phyloP scores from a whole-genome alignment of 495 filamentous ascomycete species.

The Staphylotrichum tortipilum region DNA sequence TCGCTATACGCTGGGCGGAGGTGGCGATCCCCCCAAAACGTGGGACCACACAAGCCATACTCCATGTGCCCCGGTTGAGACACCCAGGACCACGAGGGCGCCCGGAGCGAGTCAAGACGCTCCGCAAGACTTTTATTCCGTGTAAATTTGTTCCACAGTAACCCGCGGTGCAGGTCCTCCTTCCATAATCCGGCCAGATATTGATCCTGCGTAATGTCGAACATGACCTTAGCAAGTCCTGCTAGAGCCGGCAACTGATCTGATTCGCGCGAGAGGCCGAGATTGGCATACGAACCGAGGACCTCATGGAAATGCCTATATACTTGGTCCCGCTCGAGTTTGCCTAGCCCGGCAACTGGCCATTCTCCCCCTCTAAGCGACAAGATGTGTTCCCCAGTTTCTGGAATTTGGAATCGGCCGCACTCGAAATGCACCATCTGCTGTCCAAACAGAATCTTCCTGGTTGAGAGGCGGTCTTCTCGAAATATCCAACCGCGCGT shows the following conservation, averaged over 20 bases:
- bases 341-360: no score
- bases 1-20: neutral
- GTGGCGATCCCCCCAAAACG: neutral
- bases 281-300: neutral
- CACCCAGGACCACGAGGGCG: neutral
- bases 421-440: neutral
- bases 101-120: no score
- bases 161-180: no score
- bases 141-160: no score
- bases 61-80: neutral
- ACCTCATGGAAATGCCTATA: no score
- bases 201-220: neutral
- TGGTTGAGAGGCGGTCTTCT: neutral
- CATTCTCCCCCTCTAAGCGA: no score
- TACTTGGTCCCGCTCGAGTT: no score
- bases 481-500: neutral
- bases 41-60: neutral
- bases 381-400: neutral
- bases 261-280: neutral
- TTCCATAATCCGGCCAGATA: no score
- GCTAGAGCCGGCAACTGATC: neutral
- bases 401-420: neutral
- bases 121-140: no score
- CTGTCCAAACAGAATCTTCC: neutral
- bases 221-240: neutral